Evolutionary conservation across 768 basidiomycete genomes (phyloP).

Genomic region (Leccinum uliginosum): DNA sequence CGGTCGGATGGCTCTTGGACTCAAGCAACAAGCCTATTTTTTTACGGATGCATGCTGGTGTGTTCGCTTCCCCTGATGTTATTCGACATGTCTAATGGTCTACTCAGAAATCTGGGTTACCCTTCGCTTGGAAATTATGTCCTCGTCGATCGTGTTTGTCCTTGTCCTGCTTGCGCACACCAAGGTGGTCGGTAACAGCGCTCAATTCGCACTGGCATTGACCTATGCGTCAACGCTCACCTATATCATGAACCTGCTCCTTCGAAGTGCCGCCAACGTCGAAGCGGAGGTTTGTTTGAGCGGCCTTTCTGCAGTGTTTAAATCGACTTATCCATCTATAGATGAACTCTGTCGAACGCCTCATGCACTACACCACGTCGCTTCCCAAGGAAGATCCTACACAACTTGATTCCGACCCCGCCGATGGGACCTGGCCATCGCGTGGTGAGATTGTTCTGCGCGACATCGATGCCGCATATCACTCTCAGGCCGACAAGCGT

Average conservation of each 20-base stretch:
- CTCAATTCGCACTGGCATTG: conserved; percentile 26
- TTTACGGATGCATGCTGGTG: conserved; percentile 24
- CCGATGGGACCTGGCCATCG: conserved; percentile 18
- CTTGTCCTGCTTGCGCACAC: conserved; percentile 28
- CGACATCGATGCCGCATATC: conserved; percentile 65
- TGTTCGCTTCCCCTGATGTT: background rate
- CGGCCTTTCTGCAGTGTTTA: background rate
- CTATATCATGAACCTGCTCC: conserved; percentile 28
- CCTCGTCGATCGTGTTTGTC: conserved; percentile 21
- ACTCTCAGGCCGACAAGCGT: conserved; percentile 59
- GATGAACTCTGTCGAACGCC: conserved; percentile 29
- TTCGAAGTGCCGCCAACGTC: conserved; percentile 23
- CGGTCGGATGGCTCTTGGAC: conserved; percentile 20
- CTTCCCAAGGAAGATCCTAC: conserved; percentile 24
- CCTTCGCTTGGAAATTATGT: conserved; percentile 28
- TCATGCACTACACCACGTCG: conserved; percentile 22
- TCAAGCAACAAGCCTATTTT: conserved; percentile 28
- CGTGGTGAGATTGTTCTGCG: conserved; percentile 63
- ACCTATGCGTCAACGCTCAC: conserved; percentile 25
- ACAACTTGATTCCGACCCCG: conserved; percentile 20
- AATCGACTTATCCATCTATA: conserved; percentile 1
- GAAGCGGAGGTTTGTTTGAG: conserved; percentile 22
- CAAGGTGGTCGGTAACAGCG: conserved; percentile 18
- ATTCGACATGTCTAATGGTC: background rate
- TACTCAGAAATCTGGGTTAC: conserved; percentile 30